Evolutionary conservation across 192 early-diverging fungal species (phyloP).

Genomic region (Rhizophagus clarus): DNA sequence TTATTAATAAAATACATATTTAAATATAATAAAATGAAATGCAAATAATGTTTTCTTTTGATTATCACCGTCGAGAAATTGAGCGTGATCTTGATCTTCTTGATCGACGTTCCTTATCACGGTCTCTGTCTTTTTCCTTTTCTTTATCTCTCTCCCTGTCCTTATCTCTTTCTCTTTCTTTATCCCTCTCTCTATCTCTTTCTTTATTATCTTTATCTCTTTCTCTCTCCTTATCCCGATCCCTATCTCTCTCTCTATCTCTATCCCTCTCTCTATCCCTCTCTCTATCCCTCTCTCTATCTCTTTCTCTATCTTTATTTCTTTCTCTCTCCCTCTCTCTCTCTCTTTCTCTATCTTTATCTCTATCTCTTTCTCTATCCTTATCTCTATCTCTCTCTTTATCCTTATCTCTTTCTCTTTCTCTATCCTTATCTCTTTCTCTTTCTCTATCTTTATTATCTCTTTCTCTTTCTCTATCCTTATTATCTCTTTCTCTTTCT

Average conservation of each 20-base stretch:
- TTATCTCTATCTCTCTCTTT: constrained; percentile 13
- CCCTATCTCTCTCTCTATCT: constrained; percentile 6
- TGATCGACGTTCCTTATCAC: constrained; percentile 18
- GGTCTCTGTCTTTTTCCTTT: not conserved
- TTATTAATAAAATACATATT: too few species aligned
- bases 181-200: not conserved
- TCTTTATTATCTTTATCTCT: not conserved
- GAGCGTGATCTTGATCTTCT: constrained; percentile 17
- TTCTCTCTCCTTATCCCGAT: not conserved
- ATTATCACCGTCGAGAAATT: constrained; percentile 1
- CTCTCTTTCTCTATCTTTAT: constrained; percentile 1
- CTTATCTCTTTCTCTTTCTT: not conserved
- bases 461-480: constrained; percentile 44
- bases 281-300: constrained; percentile 6
- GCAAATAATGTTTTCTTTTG: too few species aligned
- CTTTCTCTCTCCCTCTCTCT: not conserved
- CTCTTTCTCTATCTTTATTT: not conserved
- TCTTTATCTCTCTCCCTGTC: not conserved
- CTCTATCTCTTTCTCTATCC: not conserved
- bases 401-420: constrained; percentile 20
- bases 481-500: constrained; percentile 9
- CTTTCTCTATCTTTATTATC: constrained; percentile 47
- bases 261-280: constrained; percentile 5
- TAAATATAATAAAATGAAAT: too few species aligned
- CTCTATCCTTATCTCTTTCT: constrained; percentile 31